These are phyloP conservation scores for Boletus sp. DNA, from an alignment of 768 basidiomycete species.

Conservation along the genomic window DNA sequence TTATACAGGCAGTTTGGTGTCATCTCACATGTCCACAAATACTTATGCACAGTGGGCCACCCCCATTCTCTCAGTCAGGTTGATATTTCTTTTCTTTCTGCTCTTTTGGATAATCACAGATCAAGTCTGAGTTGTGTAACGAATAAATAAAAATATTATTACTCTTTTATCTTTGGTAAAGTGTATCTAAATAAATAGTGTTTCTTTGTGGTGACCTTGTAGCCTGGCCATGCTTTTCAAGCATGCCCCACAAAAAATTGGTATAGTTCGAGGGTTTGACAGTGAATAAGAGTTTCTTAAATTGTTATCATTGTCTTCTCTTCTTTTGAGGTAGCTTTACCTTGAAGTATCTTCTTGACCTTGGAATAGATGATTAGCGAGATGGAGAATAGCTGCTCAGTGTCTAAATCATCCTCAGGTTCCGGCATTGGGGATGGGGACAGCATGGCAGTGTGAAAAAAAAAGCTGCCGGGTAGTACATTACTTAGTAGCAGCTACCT, in stretches of 20 bases:
- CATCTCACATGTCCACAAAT: neutral
- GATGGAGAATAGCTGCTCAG: constrained; percentile 1
- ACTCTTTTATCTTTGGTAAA: neutral
- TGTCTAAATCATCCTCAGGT: too few relatives aligned
- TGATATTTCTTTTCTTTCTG: neutral
- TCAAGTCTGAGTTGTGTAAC: neutral
- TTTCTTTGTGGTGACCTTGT: neutral
- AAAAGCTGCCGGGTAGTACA: too few relatives aligned
- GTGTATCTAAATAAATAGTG: neutral
- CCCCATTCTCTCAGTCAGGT: neutral
- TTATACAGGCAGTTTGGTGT: neutral
- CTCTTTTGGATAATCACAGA: neutral
- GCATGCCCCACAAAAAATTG: neutral
- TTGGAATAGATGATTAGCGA: constrained; percentile 1
- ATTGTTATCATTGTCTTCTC: neutral
- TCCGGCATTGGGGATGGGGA: too few relatives aligned
- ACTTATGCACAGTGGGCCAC: neutral
- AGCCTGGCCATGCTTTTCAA: neutral
- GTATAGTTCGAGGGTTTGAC: neutral
- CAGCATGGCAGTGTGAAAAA: too few relatives aligned
- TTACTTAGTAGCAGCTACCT: neutral
- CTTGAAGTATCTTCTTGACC: neutral
- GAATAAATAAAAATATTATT: neutral
- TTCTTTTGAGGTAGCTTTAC: neutral
- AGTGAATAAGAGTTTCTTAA: neutral